Evolutionary conservation across 371 early-diverging fungal species (phyloP).

Genomic region (Circinella umbellata): DNA sequence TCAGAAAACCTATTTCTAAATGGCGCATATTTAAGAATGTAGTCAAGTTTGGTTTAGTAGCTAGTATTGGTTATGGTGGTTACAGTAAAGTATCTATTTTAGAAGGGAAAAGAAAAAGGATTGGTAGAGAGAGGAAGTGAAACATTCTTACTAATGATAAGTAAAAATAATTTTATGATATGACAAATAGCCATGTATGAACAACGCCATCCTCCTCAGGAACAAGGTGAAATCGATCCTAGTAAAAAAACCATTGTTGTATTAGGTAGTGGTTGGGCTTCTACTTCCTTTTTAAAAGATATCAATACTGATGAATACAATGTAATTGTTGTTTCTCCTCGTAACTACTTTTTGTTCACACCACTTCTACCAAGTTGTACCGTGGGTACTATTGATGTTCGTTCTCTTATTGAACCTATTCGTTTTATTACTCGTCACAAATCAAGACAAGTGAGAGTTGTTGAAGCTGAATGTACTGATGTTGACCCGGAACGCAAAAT

Average conservation of each 20-base stretch:
- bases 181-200: conserved; percentile 47
- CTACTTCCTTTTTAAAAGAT: conserved; percentile 79
- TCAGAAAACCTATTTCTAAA: conserved; percentile 26
- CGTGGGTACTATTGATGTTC: conserved; percentile 85
- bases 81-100: conserved; percentile 39
- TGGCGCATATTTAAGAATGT: conserved; percentile 39
- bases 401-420: conserved; percentile 86
- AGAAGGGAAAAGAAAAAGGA: conserved; percentile 3
- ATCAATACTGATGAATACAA: conserved; percentile 81
- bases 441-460: conserved; percentile 78
- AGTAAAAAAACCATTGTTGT: conserved; percentile 81
- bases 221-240: conserved; percentile 74
- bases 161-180: background rate
- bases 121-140: conserved; percentile 1
- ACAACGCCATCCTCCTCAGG: conserved; percentile 63
- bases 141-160: conserved; percentile 9
- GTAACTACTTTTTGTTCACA: conserved; percentile 95
- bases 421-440: conserved; percentile 89
- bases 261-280: conserved; percentile 89
- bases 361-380: conserved; percentile 88
- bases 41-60: conserved; percentile 45
- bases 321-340: conserved; percentile 83
- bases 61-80: conserved; percentile 34
- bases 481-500: conserved; percentile 80
- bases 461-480: conserved; percentile 86